Base-by-base conservation (phyloP, 2,329 filamentous ascomycete species). In the Penicillium sp. region DNA sequence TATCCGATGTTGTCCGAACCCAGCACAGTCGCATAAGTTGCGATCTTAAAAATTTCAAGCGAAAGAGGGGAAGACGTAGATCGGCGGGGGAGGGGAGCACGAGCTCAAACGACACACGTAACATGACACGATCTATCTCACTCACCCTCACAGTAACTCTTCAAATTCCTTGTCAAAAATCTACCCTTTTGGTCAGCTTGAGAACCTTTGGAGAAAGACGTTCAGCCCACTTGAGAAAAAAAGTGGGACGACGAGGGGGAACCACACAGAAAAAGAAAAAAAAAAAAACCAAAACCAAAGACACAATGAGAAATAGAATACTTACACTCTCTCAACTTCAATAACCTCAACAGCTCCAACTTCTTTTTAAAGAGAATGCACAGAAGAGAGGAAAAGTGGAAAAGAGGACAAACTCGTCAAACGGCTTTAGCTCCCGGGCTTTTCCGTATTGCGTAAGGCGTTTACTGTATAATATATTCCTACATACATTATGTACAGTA, bases 361-460 rank as follows among this genome's bases (percentile, higher is more conserved):
- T 19, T 25, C 26, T 40, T 9, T 43, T 42, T 19, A 58, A 58
- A 45, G 44, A 57, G 47, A 50, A 50, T 42, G 42, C 55, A 59
- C 36, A 54, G 31, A 56, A 44, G 50, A 53, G 40, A 56, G 53
- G 48, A 57, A 60, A 63, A 56, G 58, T 55, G 49, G 53, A 45
- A 59, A 57, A 54, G 22, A 45, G 19, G 22, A 51, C 60, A 66
- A 67, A 65, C 62, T 63, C 61, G 59, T 63, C 62, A 66, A 67
- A 68, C 63, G 58, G 19, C 51, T 66, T 69, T 70, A 71, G 62
- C 69, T 73, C 65, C 72, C 71, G 70, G 61, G 57, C 70, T 66
- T 69, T 74, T 66, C 73, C 71, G 70, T 61, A 71, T 72, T 69
- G 67, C 70, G 70, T 72, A 73, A 71, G 67, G 26, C 36, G 37